These are phyloP conservation scores for Candida rishiriensis DNA, from an alignment of 805 yeast genomes.

Conservation along the genomic window DNA sequence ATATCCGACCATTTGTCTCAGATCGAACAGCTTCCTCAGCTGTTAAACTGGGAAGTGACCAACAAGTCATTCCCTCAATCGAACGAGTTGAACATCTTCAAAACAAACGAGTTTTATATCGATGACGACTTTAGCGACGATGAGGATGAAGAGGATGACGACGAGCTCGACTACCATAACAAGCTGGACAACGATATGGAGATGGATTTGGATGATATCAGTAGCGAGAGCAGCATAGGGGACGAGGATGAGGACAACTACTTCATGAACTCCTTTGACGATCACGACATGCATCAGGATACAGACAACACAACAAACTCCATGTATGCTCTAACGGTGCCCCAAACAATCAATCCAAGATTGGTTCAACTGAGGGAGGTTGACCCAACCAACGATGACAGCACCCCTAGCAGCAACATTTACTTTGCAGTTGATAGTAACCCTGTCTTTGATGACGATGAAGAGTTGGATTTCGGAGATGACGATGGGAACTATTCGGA, in stretches of 20 bases:
- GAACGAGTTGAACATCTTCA: constrained; percentile 29
- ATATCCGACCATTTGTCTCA: constrained; percentile 19
- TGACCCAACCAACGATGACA: background rate
- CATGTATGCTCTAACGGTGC: constrained; percentile 25
- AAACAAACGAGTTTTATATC: constrained; percentile 25
- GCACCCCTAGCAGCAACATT: constrained; percentile 1
- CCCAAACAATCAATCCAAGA: constrained; percentile 24
- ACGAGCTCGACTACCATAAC: constrained; percentile 24
- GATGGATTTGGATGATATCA: constrained; percentile 28
- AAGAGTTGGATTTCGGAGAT: constrained; percentile 10
- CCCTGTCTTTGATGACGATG: constrained; percentile 15
- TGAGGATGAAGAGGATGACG: constrained; percentile 30
- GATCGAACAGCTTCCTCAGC: constrained; percentile 22
- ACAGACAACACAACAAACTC: constrained; percentile 14
- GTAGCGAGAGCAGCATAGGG: constrained; percentile 23
- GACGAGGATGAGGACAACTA: constrained; percentile 18
- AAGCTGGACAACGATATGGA: constrained; percentile 21
- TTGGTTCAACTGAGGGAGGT: constrained; percentile 13
- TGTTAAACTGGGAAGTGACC: constrained; percentile 24
- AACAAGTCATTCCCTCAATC: constrained; percentile 28
- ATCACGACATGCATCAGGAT: background rate
- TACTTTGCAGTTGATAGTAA: constrained; percentile 4
- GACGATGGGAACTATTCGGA: constrained; percentile 20
- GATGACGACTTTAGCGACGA: constrained; percentile 29
- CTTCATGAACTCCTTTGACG: constrained; percentile 13